Evolutionary conservation across 495 filamentous ascomycete genomes (phyloP), one percentile per base, ranked within the genome.

Genomic region (Acidomyces sp.): DNA sequence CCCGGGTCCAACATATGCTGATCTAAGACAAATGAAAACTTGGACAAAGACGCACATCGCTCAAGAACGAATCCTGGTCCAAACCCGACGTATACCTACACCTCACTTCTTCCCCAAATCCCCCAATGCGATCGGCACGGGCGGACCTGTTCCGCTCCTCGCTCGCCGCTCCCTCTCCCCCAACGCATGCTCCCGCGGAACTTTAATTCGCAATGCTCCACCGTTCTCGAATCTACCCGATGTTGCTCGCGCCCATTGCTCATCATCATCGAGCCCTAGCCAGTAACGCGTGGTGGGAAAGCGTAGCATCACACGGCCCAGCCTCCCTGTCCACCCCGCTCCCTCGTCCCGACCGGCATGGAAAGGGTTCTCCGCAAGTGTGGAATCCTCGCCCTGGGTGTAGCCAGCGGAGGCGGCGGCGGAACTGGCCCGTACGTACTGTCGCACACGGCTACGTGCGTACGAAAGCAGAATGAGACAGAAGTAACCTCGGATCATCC

Each of bases 401-500:
- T 59, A 35, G 9, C 20, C 23, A n/a, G 33, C 38, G 43, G 49
- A 35, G 42, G 43, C 39, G 20, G 44, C 31, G 9, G 37, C 34
- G 18, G 41, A 48, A 12, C 48, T 56, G 6, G 35, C 7, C 7
- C 45, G 45, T 39, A 62, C 53, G 43, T 74, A 68, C 29, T 68
- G 64, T 20, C 81, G 71, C 32, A 94, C 60, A 9, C 81, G 72
- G 41, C 73, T 66, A 35, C 85, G 71, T 10, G 86, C 84, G 55
- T 78, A 86, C 13, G 83, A 75, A 52, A 87, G 71, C 56, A 92
- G 71, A 29, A 93, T 69, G 18, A 93, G 64, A 32, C 78, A 68
- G 48, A 85, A 83, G 58, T 93, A 94, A 10, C 78, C 42, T 18
- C 86, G 67, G 10, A 93, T 55, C 2, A 70, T 57, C 72, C 80